Conservation (phyloP, 176 grass and related monocot genomes). For the Elymus sibiricus region DNA sequence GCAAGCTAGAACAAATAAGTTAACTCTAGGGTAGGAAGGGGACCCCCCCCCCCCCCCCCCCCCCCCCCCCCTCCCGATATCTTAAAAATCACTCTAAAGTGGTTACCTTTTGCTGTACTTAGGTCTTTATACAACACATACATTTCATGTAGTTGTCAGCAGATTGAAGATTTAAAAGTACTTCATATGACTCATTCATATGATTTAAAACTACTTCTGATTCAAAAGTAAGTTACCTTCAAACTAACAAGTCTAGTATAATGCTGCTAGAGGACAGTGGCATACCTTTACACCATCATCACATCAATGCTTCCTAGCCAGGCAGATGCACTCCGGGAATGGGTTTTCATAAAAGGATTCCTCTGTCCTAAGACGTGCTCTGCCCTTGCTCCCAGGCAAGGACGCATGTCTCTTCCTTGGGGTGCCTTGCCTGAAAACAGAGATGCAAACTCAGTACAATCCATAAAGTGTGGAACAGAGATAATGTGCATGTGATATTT, state of each 20-base stretch:
- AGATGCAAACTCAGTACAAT: constrained; percentile 20
- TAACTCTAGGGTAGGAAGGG: neutral
- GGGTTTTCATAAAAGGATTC: constrained; percentile 95
- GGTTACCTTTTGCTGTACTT: neutral
- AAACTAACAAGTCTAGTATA: constrained; percentile 1
- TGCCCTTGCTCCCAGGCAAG: constrained; percentile 81
- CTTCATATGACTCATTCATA: neutral
- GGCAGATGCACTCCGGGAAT: constrained; percentile 89
- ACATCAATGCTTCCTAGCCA: constrained; percentile 44
- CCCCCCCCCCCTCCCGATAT: neutral
- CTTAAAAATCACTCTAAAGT: neutral
- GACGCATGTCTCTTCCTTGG: constrained; percentile 87
- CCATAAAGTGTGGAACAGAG: neutral
- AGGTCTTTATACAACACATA: neutral
- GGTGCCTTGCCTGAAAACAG: constrained; percentile 61
- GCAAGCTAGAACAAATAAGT: neutral
- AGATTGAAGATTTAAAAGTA: neutral
- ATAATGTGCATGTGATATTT: neutral
- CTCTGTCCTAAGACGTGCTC: constrained; percentile 72
- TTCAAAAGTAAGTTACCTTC: neutral
- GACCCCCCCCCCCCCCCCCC: neutral
- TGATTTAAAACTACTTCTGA: neutral
- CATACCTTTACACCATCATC: constrained; percentile 39
- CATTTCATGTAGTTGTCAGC: neutral
- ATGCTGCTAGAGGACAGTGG: neutral